Evolutionary conservation across 768 basidiomycete genomes (phyloP).

Genomic region (Suillus subluteus): DNA sequence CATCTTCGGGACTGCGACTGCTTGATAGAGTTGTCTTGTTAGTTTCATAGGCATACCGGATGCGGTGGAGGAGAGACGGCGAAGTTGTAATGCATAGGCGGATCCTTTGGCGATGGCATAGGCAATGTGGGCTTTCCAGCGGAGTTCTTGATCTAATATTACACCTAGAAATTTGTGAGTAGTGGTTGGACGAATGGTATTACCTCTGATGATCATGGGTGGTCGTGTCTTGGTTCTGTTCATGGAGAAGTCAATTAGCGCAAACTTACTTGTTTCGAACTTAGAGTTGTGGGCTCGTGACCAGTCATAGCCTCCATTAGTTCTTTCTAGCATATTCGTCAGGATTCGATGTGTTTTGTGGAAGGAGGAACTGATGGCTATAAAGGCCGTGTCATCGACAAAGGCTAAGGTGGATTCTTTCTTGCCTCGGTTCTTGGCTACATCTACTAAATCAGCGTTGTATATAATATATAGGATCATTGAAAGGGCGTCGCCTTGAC

Average conservation of each 20-base stretch:
- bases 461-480: slow-evolving; percentile 30
- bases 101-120: no score
- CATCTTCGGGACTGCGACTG: no score
- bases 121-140: no score
- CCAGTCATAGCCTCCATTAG: slow-evolving; percentile 18
- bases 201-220: background rate
- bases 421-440: background rate
- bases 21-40: no score
- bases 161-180: background rate
- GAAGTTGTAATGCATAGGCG: no score
- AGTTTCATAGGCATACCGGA: no score
- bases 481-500: slow-evolving; percentile 33
- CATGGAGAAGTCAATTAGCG: slow-evolving; percentile 9
- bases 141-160: background rate
- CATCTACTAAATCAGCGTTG: slow-evolving; percentile 24
- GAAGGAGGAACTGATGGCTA: slow-evolving; percentile 23
- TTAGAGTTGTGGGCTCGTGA: slow-evolving; percentile 18
- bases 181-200: rapidly evolving
- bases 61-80: no score
- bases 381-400: slow-evolving; percentile 29
- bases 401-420: slow-evolving; percentile 14
- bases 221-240: background rate
- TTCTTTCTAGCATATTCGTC: slow-evolving; percentile 14
- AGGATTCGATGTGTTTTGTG: slow-evolving; percentile 14
- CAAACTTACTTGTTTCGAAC: slow-evolving; percentile 21